Evolutionary conservation across 75 land plant species (phyloP), one percentile per base, ranked within the genome.

Genomic region (Adiantum capillusveneris): DNA sequence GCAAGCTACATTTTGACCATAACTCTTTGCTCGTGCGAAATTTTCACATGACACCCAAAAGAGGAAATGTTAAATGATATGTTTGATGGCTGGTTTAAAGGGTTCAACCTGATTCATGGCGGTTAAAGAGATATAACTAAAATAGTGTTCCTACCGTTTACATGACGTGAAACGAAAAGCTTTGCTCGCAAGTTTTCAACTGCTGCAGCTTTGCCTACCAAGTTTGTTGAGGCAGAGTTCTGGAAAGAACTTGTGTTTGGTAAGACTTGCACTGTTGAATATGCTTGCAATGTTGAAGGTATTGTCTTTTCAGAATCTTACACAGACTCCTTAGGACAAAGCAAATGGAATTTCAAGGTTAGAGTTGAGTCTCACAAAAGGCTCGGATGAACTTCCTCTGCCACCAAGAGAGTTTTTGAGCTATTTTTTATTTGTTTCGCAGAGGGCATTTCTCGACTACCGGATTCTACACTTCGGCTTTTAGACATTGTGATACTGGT

Each of bases 221-320:
- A 64, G 25, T 86, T 68, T 64, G 41, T 90, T 71, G 96, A 90
- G 70, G 81, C 73, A 28, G 84, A 86, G 60, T 90, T 90, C 67
- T 90, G 96, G 96, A 76, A 75, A 45, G 96, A 90, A 77, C 81
- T 90, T 46, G 73, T 74, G 43, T 72, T 72, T 42, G 90, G 90
- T 12, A 90, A 70, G 59, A 79, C 78, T 5, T 81, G 75, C 57
- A 60, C 60, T 64, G 85, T 90, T 65, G 89, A 90, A 58, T 90
- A 90, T 86, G 96, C 90, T 13, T 84, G 96, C 69, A 90, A 90
- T 69, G 76, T 90, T 74, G 96, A 86, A 68, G 96, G 96, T 22
- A 90, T 90, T 81, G 96, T 90, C 28, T 90, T 90, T 69, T 90
- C 96, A 62, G 65, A 72, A 21, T 82, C 85, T 29, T 68, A 75